A percentile compares a stretch with the other conserved stretches of the same genome.
phyloP scores from a whole-genome alignment of 2,329 filamentous ascomycete genomes.

The Fusarium xylarioides region DNA sequence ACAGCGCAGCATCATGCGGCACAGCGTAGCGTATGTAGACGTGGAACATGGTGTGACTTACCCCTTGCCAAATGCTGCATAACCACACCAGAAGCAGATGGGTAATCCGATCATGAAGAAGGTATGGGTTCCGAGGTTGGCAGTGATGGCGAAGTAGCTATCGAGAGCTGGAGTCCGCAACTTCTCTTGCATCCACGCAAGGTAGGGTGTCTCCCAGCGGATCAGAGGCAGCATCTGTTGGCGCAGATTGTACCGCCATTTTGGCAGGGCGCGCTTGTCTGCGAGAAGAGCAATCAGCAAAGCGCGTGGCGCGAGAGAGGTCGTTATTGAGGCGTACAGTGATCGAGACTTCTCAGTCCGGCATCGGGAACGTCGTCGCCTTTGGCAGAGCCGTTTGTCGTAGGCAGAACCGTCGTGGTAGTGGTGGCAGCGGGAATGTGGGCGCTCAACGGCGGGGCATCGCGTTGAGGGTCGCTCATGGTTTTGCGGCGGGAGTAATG shows the following conservation, averaged over 20 bases:
- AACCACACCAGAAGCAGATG: constrained; percentile 96
- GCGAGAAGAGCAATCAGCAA: constrained; percentile 16
- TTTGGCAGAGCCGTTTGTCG: constrained; percentile 25
- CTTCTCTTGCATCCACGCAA: constrained; percentile 84
- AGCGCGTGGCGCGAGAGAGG: not conserved
- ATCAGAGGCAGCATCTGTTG: constrained; percentile 85
- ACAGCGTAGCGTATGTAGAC: constrained; percentile 11
- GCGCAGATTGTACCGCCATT: constrained; percentile 88
- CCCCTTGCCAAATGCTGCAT: constrained; percentile 85
- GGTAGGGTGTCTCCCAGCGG: constrained; percentile 93
- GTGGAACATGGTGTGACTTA: constrained; percentile 57
- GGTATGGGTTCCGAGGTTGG: constrained; percentile 96
- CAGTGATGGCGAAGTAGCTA: constrained; percentile 95
- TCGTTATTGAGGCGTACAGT: constrained; percentile 61
- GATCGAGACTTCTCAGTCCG: constrained; percentile 81
- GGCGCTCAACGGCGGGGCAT: constrained; percentile 43
- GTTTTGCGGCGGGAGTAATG: constrained; percentile 14
- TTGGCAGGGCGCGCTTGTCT: constrained; percentile 86
- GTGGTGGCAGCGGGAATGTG: constrained; percentile 20
- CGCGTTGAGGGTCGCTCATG: constrained; percentile 48
- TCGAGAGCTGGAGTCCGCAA: constrained; percentile 86
- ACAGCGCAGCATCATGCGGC: constrained; percentile 9
- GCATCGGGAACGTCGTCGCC: constrained; percentile 64
- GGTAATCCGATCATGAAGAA: constrained; percentile 98
- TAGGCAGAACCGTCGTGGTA: constrained; percentile 16